phyloP scores from a whole-genome alignment of 2,329 filamentous ascomycete genomes.

The Aureobasidium namibiae region DNA sequence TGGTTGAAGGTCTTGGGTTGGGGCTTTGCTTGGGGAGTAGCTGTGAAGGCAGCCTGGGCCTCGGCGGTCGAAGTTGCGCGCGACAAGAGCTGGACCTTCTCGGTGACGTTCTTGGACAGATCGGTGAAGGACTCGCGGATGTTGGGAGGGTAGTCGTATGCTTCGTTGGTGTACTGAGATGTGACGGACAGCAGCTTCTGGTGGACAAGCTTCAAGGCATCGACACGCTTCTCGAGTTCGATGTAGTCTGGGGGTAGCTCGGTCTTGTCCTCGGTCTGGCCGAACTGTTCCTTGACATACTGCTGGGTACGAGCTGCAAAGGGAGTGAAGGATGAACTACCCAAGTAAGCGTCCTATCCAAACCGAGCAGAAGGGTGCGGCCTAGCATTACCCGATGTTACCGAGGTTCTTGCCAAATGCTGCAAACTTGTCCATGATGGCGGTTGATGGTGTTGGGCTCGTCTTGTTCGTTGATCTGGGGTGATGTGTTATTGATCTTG shows the following conservation, averaged over 20 bases:
- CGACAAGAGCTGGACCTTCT: conserved; percentile 77
- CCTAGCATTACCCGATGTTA: conserved; percentile 51
- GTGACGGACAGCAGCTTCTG: conserved; percentile 96
- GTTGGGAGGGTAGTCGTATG: conserved; percentile 91
- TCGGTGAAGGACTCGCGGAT: conserved; percentile 97
- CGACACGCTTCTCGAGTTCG: conserved; percentile 95
- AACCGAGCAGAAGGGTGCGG: not conserved
- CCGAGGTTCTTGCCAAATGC: conserved; percentile 64
- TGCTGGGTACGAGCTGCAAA: conserved; percentile 92
- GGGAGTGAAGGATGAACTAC: conserved; percentile 62
- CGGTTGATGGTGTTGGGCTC: not conserved
- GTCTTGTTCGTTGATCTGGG: no score
- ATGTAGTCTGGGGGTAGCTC: conserved; percentile 96
- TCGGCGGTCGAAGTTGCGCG: conserved; percentile 79
- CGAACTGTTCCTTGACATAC: conserved; percentile 95
- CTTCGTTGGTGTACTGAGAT: conserved; percentile 89
- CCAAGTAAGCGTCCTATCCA: conserved; percentile 31
- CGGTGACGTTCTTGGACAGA: conserved; percentile 86
- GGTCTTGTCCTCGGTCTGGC: conserved; percentile 94
- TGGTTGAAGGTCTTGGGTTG: conserved; percentile 99
- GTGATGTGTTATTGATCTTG: no score
- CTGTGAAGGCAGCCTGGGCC: conserved; percentile 87
- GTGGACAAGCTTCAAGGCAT: conserved; percentile 93
- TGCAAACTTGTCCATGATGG: conserved; percentile 58
- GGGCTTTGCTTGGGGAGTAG: conserved; percentile 81